Conservation (phyloP, 208 protist species). For the Leishmania mexicana region DNA sequence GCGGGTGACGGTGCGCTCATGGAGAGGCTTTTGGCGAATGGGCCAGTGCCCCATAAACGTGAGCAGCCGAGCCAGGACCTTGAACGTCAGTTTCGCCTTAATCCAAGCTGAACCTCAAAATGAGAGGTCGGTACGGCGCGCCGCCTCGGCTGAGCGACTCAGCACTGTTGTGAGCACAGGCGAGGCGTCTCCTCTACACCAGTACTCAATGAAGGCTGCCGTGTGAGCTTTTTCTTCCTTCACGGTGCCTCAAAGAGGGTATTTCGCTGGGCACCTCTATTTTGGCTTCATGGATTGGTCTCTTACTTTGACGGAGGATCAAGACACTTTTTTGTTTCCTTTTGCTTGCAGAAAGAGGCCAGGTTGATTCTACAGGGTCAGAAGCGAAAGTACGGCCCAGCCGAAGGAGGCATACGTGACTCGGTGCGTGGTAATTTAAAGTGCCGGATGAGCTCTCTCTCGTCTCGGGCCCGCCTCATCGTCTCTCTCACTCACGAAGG, state of each 20-base stretch:
- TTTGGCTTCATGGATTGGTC: background rate
- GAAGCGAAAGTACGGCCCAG: background rate
- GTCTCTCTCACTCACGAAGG: background rate
- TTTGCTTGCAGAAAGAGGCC: background rate
- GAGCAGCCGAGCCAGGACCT: constrained; percentile 18
- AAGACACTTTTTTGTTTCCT: background rate
- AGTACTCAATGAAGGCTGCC: background rate
- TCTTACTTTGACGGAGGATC: background rate
- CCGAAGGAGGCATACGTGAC: background rate
- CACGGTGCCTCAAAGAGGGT: background rate
- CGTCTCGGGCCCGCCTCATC: background rate
- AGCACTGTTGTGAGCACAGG: constrained; percentile 3
- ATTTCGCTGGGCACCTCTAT: background rate
- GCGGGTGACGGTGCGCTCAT: constrained; percentile 58
- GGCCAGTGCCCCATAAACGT: constrained; percentile 36
- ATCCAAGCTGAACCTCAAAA: constrained; percentile 12
- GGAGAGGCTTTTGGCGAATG: constrained; percentile 45
- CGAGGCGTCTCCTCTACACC: background rate
- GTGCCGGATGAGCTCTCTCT: background rate
- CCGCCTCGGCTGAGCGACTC: constrained; percentile 16
- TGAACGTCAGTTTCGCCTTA: constrained; percentile 26
- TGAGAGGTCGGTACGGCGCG: constrained; percentile 1
- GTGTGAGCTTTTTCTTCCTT: background rate
- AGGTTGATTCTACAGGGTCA: background rate
- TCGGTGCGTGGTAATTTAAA: background rate